Percentiles rank a stretch among this genome's conserved stretches.
Conservation (phyloP, 176 grass and related monocot genomes). For the Lolium multiflorum region DNA sequence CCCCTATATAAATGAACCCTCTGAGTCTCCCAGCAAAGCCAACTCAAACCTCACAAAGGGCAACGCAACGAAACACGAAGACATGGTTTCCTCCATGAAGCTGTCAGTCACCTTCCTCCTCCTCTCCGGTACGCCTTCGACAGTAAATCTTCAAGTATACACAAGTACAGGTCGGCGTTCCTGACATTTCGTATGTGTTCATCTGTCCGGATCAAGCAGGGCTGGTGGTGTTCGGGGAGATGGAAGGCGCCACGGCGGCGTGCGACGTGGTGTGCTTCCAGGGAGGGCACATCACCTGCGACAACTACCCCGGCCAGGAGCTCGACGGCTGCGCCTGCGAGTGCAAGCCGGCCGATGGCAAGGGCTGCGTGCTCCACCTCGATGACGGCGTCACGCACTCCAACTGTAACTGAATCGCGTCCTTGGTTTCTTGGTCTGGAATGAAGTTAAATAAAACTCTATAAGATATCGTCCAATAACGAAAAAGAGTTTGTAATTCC, state of each 20-base stretch:
- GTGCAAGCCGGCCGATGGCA: slow-evolving; percentile 39
- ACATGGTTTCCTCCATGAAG: slow-evolving; percentile 22
- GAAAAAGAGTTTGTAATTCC: too few relatives aligned
- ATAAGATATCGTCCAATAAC: too few relatives aligned
- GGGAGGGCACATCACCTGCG: slow-evolving; percentile 52
- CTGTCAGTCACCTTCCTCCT: slow-evolving; percentile 14
- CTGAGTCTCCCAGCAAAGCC: not conserved
- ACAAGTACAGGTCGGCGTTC: not conserved
- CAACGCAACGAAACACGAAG: not conserved
- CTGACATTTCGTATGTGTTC: not conserved
- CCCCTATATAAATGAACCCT: not conserved
- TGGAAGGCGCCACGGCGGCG: not conserved
- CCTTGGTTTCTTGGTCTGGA: too few relatives aligned
- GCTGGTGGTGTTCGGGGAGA: slow-evolving; percentile 32
- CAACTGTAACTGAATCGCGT: slow-evolving; percentile 31
- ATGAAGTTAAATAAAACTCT: too few relatives aligned
- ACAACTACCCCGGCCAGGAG: slow-evolving; percentile 34
- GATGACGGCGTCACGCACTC: not conserved
- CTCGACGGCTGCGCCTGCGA: slow-evolving; percentile 52
- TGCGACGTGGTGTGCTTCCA: slow-evolving; percentile 37
- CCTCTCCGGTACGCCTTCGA: slow-evolving; percentile 26
- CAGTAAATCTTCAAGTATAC: not conserved
- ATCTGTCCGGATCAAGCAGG: not conserved
- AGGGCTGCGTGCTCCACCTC: slow-evolving; percentile 47
- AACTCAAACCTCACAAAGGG: not conserved